A percentile compares a stretch with the other conserved stretches of the same genome.
phyloP scores from a whole-genome alignment of 2,329 filamentous ascomycete genomes.

The Phyllosticta citrichinensis region DNA sequence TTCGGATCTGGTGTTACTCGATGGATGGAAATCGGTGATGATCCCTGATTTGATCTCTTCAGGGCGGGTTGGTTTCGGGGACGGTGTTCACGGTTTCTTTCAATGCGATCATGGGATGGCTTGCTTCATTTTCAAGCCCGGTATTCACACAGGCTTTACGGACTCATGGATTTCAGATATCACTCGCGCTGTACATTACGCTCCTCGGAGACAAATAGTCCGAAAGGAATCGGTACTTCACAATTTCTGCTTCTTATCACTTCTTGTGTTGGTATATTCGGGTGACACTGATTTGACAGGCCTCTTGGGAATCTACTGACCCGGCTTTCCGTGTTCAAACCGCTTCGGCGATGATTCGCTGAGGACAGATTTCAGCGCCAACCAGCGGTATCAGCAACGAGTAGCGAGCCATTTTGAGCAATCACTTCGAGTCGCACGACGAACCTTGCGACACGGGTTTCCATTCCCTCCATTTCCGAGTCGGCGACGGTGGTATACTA shows the following conservation, averaged over 20 bases:
- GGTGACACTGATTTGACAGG: not conserved
- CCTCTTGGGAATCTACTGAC: not conserved
- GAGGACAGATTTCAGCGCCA: too few relatives aligned
- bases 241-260: not conserved
- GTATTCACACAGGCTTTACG: constrained; percentile 12
- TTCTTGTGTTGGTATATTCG: not conserved
- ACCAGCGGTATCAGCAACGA: too few relatives aligned
- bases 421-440: not conserved
- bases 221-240: constrained; percentile 22
- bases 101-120: constrained; percentile 45
- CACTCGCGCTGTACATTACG: constrained; percentile 30
- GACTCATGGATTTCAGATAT: constrained; percentile 12
- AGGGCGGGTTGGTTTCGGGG: constrained; percentile 11
- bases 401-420: too few relatives aligned
- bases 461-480: not conserved
- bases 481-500: constrained; percentile 2
- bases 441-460: not conserved
- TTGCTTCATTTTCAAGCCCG: constrained; percentile 26
- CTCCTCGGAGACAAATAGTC: constrained; percentile 22
- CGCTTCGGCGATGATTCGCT: too few relatives aligned
- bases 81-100: constrained; percentile 33
- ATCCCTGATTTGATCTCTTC: constrained; percentile 11
- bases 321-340: not conserved
- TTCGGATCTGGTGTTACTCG: constrained; percentile 8
- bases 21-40: constrained; percentile 9